Percentiles rank a stretch among this genome's conserved stretches.
These are phyloP conservation scores for Cicer yamashitae DNA, from an alignment of 306 rosid species.

Conservation along the genomic window DNA sequence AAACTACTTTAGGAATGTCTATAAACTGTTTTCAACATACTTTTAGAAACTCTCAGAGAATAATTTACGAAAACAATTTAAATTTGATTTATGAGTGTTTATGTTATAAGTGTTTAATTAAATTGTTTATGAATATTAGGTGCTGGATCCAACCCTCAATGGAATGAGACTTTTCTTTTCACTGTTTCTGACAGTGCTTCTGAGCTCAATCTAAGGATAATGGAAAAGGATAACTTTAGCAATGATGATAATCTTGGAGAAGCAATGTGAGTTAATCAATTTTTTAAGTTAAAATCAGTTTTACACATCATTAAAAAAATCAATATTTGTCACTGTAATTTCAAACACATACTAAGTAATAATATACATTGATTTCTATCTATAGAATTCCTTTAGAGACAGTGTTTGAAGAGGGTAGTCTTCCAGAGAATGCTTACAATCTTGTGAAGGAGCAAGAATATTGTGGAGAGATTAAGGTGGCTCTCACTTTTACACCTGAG, in stretches of 20 bases:
- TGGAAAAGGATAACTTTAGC: constrained; percentile 51
- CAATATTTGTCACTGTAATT: too few relatives aligned
- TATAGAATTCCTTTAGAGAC: constrained; percentile 52
- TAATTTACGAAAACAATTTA: too few relatives aligned
- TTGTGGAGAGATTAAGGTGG: constrained; percentile 57
- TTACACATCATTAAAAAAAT: too few relatives aligned
- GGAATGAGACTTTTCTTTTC: constrained; percentile 61
- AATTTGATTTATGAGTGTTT: too few relatives aligned
- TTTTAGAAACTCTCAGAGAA: too few relatives aligned
- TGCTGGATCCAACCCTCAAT: constrained; percentile 54
- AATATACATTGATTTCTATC: not conserved
- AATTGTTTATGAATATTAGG: constrained; percentile 18
- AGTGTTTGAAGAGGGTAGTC: constrained; percentile 47
- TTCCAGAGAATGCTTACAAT: constrained; percentile 45
- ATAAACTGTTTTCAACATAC: too few relatives aligned
- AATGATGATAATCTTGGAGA: constrained; percentile 54
- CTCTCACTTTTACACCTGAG: constrained; percentile 55
- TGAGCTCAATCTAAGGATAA: constrained; percentile 48
- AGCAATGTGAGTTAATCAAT: constrained; percentile 44
- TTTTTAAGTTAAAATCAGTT: too few relatives aligned
- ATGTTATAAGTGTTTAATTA: too few relatives aligned
- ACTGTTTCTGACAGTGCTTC: constrained; percentile 49
- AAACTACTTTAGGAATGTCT: too few relatives aligned
- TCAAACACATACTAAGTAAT: not conserved
- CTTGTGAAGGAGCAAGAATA: constrained; percentile 55